phyloP scores from a whole-genome alignment of 139 green algal genomes.

The Chlorella vulgaris region DNA sequence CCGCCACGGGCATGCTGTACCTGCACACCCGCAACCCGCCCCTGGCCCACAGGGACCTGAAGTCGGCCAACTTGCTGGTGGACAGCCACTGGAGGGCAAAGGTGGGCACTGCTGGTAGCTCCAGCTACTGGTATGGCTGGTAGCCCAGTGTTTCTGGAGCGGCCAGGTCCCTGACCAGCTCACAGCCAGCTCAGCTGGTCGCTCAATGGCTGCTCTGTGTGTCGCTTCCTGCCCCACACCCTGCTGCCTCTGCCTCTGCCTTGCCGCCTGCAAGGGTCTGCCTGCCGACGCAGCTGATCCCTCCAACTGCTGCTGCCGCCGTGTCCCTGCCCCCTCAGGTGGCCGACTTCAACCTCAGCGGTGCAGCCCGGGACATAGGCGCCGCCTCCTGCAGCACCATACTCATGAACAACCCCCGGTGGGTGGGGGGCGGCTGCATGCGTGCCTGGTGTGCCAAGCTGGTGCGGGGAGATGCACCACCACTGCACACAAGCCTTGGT shows the following conservation, averaged over 20 bases:
- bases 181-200: background rate
- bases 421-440: too few relatives aligned
- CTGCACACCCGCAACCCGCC: background rate
- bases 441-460: too few relatives aligned
- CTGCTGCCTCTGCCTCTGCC: background rate
- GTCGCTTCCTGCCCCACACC: too few relatives aligned
- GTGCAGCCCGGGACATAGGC: too few relatives aligned
- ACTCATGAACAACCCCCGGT: background rate
- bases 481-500: background rate
- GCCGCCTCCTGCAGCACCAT: background rate
- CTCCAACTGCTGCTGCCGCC: too few relatives aligned
- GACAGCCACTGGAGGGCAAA: slow-evolving; percentile 62
- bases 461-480: too few relatives aligned
- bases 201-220: too few relatives aligned
- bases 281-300: background rate
- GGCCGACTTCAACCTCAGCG: background rate
- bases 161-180: background rate
- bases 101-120: slow-evolving; percentile 3
- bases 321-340: background rate
- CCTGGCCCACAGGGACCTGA: slow-evolving; percentile 25
- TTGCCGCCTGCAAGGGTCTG: background rate
- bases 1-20: too few relatives aligned
- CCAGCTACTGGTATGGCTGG: background rate
- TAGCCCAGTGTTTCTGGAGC: background rate
- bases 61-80: slow-evolving; percentile 63